These are phyloP conservation scores for Penicillium paneum DNA, from an alignment of 2,329 filamentous ascomycete genomes.

Conservation along the genomic window DNA sequence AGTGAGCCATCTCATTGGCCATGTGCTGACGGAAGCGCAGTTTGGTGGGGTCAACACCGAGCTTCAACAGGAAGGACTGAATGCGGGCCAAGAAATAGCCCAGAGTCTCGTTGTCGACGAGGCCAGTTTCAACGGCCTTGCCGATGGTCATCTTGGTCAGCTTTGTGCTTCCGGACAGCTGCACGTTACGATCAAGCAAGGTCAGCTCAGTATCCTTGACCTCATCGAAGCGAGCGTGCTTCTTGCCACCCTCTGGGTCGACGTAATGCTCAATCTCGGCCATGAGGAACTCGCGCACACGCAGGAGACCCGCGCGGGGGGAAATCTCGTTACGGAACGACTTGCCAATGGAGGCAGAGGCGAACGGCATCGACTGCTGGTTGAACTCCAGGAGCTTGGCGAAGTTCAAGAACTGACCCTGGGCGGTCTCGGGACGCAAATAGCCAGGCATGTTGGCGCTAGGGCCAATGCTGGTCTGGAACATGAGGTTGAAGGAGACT, in stretches of 20 bases:
- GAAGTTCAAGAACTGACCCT: constrained; percentile 98
- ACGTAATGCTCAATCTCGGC: constrained; percentile 99
- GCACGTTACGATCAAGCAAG: constrained; percentile 78
- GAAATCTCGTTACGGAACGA: constrained; percentile 99
- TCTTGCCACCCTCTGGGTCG: constrained; percentile 91
- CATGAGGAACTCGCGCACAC: constrained; percentile 97
- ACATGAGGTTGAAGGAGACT: constrained; percentile 97
- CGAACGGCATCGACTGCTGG: constrained; percentile 92
- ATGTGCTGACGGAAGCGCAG: constrained; percentile 97
- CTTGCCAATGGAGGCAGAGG: constrained; percentile 94
- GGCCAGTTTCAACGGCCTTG: constrained; percentile 73
- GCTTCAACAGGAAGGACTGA: constrained; percentile 80
- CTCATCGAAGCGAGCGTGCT: constrained; percentile 82
- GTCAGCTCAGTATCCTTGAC: constrained; percentile 79
- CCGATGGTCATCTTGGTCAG: constrained; percentile 73
- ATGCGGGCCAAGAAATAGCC: constrained; percentile 97
- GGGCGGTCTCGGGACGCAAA: constrained; percentile 89
- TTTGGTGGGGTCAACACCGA: constrained; percentile 83
- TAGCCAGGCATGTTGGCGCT: constrained; percentile 83
- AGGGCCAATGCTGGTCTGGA: constrained; percentile 90
- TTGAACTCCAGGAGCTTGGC: constrained; percentile 95
- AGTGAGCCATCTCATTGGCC: constrained; percentile 87
- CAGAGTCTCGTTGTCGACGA: constrained; percentile 95
- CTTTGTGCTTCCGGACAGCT: constrained; percentile 79
- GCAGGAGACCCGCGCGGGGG: constrained; percentile 81